phyloP scores from a whole-genome alignment of 495 filamentous ascomycete species.

The Staphylotrichum longicolle region DNA sequence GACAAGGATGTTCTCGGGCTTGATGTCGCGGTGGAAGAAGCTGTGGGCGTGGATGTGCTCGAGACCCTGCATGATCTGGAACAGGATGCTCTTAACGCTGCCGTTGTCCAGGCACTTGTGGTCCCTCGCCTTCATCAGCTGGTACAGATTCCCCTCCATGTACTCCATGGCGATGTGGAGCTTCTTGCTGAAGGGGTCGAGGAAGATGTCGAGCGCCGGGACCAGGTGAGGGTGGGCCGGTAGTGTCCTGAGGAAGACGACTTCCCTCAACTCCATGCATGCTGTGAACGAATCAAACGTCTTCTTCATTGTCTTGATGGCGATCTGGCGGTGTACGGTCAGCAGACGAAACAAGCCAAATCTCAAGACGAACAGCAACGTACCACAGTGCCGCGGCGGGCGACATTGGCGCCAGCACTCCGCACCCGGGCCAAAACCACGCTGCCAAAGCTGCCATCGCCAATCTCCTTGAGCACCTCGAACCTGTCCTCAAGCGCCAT shows the following conservation, averaged over 20 bases:
- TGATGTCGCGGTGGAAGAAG: slow-evolving; percentile 99
- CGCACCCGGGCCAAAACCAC: slow-evolving; percentile 89
- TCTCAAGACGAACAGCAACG: slow-evolving; percentile 31
- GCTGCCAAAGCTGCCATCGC: slow-evolving; percentile 97
- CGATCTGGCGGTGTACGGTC: slow-evolving; percentile 60
- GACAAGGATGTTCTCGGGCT: slow-evolving; percentile 97
- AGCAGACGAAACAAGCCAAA: slow-evolving; percentile 7
- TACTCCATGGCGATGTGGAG: slow-evolving; percentile 99
- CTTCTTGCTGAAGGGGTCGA: slow-evolving; percentile 92
- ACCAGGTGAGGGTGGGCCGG: slow-evolving; percentile 89
- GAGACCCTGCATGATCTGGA: slow-evolving; percentile 91
- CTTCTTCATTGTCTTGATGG: slow-evolving; percentile 99
- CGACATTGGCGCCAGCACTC: slow-evolving; percentile 81
- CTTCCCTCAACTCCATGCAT: slow-evolving; percentile 90
- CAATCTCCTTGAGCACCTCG: slow-evolving; percentile 96
- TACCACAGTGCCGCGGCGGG: slow-evolving; percentile 91
- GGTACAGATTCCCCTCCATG: slow-evolving; percentile 99
- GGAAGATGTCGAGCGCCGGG: slow-evolving; percentile 96
- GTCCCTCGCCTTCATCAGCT: slow-evolving; percentile 97
- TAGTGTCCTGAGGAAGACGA: slow-evolving; percentile 89
- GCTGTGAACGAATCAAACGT: slow-evolving; percentile 87
- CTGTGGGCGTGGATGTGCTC: slow-evolving; percentile 96
- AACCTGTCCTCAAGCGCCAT: slow-evolving; percentile 77
- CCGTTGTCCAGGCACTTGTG: slow-evolving; percentile 86
- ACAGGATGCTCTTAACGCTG: slow-evolving; percentile 96